A percentile compares a stretch with the other conserved stretches of the same genome.
phyloP scores from a whole-genome alignment of 2,329 filamentous ascomycete species.

The Xylaria sp. region DNA sequence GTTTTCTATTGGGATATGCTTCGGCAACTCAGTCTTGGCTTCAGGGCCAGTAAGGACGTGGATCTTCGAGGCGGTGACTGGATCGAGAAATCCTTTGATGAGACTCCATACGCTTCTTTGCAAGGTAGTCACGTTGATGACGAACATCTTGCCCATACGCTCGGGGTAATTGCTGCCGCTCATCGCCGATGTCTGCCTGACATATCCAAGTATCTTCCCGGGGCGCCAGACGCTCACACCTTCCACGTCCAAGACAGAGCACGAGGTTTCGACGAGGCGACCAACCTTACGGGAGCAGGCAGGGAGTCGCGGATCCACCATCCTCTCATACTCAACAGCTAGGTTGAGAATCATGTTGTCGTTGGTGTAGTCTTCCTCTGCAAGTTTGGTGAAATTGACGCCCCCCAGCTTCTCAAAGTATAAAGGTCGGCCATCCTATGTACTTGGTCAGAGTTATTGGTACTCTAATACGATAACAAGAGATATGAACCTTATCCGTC shows the following conservation, averaged over 20 bases:
- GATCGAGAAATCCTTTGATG: conserved; percentile 94
- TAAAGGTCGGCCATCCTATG: conserved; percentile 88
- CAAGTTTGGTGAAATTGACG: conserved; percentile 87
- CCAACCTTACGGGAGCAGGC: conserved; percentile 93
- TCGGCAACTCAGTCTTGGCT: conserved; percentile 84
- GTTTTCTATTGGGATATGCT: conserved; percentile 87
- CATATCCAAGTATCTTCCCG: conserved; percentile 84
- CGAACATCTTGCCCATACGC: conserved; percentile 91
- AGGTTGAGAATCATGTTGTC: conserved; percentile 97
- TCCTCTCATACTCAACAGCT: conserved; percentile 96
- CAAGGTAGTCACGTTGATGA: conserved; percentile 74
- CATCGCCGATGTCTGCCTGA: conserved; percentile 82
- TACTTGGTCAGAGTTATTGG: background rate
- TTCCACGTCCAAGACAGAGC: conserved; percentile 98
- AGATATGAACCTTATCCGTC: conserved; percentile 72
- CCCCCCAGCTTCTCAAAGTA: conserved; percentile 97
- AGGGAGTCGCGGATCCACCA: conserved; percentile 89
- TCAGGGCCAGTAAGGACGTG: conserved; percentile 75
- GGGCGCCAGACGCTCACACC: conserved; percentile 85
- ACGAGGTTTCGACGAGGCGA: conserved; percentile 93
- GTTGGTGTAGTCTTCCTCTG: conserved; percentile 82
- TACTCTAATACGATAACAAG: background rate
- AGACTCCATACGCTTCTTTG: conserved; percentile 83
- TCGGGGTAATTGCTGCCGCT: conserved; percentile 99
- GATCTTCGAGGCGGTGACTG: conserved; percentile 96